Conservation (phyloP, 1,139 yeast species). For the Saccharomyces hybrid region DNA sequence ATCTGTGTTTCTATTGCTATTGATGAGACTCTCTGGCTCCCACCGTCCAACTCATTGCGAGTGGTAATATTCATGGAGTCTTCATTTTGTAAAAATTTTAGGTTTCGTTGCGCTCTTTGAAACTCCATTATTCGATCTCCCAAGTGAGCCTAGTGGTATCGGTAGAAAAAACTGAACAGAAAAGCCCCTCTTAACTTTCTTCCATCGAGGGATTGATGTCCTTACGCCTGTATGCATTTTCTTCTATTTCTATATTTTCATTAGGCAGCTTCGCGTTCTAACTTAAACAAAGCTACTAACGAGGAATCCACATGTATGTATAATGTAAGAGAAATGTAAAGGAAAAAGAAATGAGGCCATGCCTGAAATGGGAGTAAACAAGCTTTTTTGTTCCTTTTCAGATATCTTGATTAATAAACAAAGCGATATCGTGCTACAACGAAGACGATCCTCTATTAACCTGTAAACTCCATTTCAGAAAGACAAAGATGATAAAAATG, state of each 20-base stretch:
- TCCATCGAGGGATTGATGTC: too few relatives aligned
- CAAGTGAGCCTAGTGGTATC: neutral
- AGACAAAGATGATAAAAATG: too few relatives aligned
- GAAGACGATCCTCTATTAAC: too few relatives aligned
- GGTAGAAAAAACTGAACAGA: neutral
- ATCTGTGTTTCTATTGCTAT: neutral
- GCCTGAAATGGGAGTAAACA: too few relatives aligned
- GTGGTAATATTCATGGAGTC: neutral
- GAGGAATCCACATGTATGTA: neutral
- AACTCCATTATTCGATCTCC: conserved; percentile 7
- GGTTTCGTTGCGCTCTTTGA: conserved; percentile 11
- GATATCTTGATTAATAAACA: too few relatives aligned
- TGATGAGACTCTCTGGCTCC: neutral
- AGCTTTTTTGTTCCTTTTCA: too few relatives aligned
- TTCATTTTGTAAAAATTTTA: neutral
- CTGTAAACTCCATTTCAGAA: too few relatives aligned
- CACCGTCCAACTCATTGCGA: neutral
- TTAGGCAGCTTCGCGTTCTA: neutral
- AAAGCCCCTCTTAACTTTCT: neutral
- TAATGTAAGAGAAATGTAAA: neutral
- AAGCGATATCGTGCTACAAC: too few relatives aligned
- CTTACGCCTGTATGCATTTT: neutral
- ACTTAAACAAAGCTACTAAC: neutral
- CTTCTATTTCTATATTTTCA: neutral
- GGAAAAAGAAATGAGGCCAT: neutral